Evolutionary conservation across 129 eudicot genomes (phyloP), one percentile per base, ranked within the genome.

Genomic region (Flaveria ramosissima): DNA sequence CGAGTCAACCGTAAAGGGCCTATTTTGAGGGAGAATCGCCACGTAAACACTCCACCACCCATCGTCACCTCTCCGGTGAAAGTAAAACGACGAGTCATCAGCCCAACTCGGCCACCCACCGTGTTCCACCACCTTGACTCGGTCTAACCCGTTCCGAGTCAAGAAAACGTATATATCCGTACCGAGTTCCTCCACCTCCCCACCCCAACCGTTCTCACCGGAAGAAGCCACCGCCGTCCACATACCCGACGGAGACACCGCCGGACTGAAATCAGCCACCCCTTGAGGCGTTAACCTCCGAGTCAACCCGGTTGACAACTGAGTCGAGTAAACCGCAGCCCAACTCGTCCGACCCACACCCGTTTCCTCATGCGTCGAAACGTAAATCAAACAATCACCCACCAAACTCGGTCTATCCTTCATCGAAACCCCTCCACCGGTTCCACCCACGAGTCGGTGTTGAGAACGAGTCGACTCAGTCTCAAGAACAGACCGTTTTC

Each of bases 31-130:
- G 4, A 93, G 78, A 67, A 50, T 47, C 53, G 92, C 97, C 73
- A 42, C 63, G 47, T 87, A 87, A 51, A 93, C 73, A 20, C 98
- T 90, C 97, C 97, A 93, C 97, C 98, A 93, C 14, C 93, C 97
- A 68, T 93, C 98, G 0, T 85, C 93, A 56, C 90, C 83, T 42
- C 89, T 82, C 68, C 97, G 73, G 39, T 93, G 97, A 67, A 90
- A 93, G 55, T 82, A 93, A 21, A 93, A 13, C 23, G 84, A 85
- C 0, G 77, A 80, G 17, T 93, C 98, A 21, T 91, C 96, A 0
- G 57, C 87, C 98, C 98, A 93, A 72, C 88, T 87, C 81, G 98
- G 98, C 97, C 97, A 93, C 62, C 98, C 98, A n/a, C 97, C 98
- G 63, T 93, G 98, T 72, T 93, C 92, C 47, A 88, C 84, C 13